phyloP scores from a whole-genome alignment of 768 basidiomycete genomes.

The Tricholoma matsutake region DNA sequence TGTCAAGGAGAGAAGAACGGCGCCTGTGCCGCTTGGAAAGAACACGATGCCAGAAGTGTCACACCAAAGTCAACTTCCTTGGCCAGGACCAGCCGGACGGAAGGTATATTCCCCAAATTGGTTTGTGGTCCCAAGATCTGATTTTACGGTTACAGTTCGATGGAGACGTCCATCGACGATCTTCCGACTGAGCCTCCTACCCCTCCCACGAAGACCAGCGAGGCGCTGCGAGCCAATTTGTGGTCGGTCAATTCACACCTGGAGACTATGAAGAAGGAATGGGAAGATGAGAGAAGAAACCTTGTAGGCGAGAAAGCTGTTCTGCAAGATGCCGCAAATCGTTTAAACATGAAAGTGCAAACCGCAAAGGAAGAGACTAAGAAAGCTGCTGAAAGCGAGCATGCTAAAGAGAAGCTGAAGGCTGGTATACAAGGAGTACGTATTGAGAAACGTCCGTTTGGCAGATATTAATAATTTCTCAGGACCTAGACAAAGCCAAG shows the following conservation, averaged over 20 bases:
- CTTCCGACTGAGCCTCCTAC: conserved; percentile 61
- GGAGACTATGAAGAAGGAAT: conserved; percentile 59
- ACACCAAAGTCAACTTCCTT: conserved; percentile 54
- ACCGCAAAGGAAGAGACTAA: conserved; percentile 55
- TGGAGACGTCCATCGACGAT: conserved; percentile 46
- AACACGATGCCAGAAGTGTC: conserved; percentile 68
- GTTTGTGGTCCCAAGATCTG: background rate
- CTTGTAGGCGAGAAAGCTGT: conserved; percentile 69
- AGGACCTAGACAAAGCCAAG: conserved; percentile 75
- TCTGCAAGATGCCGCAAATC: conserved; percentile 67
- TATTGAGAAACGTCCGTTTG: background rate
- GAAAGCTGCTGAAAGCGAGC: conserved; percentile 51
- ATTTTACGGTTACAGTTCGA: conserved; percentile 37
- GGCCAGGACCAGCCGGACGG: conserved; percentile 49
- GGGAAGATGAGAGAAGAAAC: conserved; percentile 64
- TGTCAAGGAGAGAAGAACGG: conserved; percentile 70
- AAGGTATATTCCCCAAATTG: conserved; percentile 41
- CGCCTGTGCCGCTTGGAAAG: conserved; percentile 56
- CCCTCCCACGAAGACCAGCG: conserved; percentile 64
- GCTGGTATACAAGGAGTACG: conserved; percentile 55
- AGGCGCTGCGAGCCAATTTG: conserved; percentile 58
- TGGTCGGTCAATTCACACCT: conserved; percentile 62
- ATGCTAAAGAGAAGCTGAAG: conserved; percentile 44
- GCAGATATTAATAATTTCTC: conserved; percentile 3
- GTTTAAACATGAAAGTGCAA: conserved; percentile 60